Base-by-base conservation (phyloP, 1,284 basidiomycete genomes). In the Cryptococcus deneoformans region DNA sequence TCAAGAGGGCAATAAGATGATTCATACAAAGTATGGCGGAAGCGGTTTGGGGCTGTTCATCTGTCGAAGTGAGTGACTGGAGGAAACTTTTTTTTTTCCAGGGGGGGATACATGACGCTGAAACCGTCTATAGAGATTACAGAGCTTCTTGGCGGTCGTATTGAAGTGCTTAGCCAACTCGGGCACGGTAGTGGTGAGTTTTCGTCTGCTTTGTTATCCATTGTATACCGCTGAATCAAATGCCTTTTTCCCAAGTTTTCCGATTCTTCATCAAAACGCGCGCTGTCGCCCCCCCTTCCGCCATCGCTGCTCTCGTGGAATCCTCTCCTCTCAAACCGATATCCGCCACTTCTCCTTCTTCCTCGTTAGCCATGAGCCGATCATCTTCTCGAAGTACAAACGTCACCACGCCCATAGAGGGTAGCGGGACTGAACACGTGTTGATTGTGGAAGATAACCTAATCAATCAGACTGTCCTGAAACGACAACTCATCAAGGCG, bases 391-490 rank as follows among this genome's bases (percentile, higher is more conserved):
- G 40, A 46, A 1, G 57, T 63, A 3, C 46, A n/a, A 29, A 48
- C 37, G 12, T 16, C 50, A 8, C 34, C 57, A 20, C 29, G 57
- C 48, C 24, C 53, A 40, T 37, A 46, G 37, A 43, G 9, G 2
- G 37, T 46, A 4, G n/a, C 5, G 29, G 29, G 29, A 29, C 45
- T 12, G 50, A 70, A 37, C 65, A 63, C 49, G 59, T 77, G 16
- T 64, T 75, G 6, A 66, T 78, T 11, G 72, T 76, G 16, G 73
- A 79, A 56, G 80, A 81, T 59, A 80, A 81, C 56, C 55, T 72
- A 36, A 79, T 81, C 70, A 79, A 79, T 58, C 77, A 78, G 53
- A 77, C 74, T 29, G 74, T 80, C 0, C 61, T 81, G 9, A 71
- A 70, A 53, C 68, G 78, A 1, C 79, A 80, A 58, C 67, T 81